Base-by-base conservation (phyloP, 2,329 filamentous ascomycete genomes). In the Thelonectria blattea region DNA sequence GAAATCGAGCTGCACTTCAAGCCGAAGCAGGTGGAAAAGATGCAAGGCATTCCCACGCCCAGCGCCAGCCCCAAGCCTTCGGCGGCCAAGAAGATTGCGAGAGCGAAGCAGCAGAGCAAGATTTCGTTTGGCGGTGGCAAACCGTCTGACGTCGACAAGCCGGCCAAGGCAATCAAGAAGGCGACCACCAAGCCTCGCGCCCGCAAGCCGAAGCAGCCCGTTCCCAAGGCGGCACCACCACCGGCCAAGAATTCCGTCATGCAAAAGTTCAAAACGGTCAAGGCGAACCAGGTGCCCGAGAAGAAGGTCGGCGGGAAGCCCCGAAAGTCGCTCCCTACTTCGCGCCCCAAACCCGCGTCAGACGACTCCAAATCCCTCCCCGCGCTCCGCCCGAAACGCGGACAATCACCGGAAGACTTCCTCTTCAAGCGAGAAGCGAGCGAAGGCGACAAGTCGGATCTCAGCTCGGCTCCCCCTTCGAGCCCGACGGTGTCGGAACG, bases 21-120 rank as follows among this genome's bases (percentile, higher is more conserved):
- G 61, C 68, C 73, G n/a, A 77, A 77, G 66, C 74, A 75, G 24
- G 73, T 79, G 30, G 75, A 80, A 49, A 77, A 79, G 24, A 71
- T 76, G 17, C 77, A 81, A 63, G 79, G 81, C 50, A 86, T 89
- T 37, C 83, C 81, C 3, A 89, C 86, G 2, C 86, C 86, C 7
- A 80, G 76, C 50, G 80, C 85, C 18, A 88, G 84, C 68, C 86
- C 86, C 43, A 82, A 78, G 66, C 75, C 80, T 22, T 75, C 76
- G 15, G 78, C 79, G 34, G 74, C 69, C 60, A 82, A 79, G 72
- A 73, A 70, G 54, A 69, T 64, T 14, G 60, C 65, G 17, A 83
- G 79, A 66, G 63, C 78, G 47, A 87, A 82, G 70, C 86, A 82
- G 70, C 86, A 88, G 68, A 80, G 78, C 64, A 82, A 78, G 62